Evolutionary conservation across 75 land plant species (phyloP).

Genomic region (Sequoia sempervirens): DNA sequence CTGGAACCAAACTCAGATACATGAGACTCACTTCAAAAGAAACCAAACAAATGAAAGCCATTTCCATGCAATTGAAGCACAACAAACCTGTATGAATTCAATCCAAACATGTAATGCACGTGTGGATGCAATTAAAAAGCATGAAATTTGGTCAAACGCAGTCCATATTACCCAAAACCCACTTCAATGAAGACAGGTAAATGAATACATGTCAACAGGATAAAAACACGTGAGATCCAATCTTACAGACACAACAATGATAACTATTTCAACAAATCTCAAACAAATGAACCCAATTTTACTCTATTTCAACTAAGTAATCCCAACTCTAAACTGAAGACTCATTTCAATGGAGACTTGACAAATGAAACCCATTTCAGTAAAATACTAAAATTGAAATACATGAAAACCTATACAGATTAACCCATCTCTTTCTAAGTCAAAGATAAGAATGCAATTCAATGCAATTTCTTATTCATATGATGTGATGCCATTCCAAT

Average conservation of each 20-base stretch:
- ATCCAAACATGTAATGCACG: not conserved
- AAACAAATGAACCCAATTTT: not conserved
- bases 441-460: not conserved
- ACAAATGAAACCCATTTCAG: not conserved
- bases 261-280: not conserved
- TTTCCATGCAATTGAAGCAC: not conserved
- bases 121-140: not conserved
- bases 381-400: not conserved
- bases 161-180: not conserved
- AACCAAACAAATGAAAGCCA: not conserved
- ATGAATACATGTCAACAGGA: not conserved
- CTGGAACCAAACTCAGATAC: not conserved
- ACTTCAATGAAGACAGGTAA: not conserved
- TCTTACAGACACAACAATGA: not conserved
- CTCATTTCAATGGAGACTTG: not conserved
- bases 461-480: not conserved
- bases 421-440: not conserved
- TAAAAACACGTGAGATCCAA: not conserved
- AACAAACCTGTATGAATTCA: not conserved
- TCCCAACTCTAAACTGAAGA: not conserved
- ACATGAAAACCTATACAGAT: not conserved
- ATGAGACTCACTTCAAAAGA: not conserved
- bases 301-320: not conserved
- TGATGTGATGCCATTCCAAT: not conserved
- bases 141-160: not conserved